Base-by-base conservation (phyloP, 805 yeast species). In the Candida silvicultrix region DNA sequence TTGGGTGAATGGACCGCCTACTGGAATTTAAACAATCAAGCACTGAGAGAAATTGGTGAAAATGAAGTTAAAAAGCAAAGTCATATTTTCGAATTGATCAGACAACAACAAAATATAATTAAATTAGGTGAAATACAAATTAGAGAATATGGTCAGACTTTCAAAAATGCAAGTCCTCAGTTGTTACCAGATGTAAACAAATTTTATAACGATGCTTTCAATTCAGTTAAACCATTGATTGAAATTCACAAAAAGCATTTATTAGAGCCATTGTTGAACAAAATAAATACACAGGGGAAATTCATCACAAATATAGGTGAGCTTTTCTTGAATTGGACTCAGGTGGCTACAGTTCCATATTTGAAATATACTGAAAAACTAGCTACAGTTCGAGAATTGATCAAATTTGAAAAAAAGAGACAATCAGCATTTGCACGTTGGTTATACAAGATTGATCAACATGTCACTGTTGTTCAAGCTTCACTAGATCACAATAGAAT, bases 61-160 rank as follows among this genome's bases (percentile, higher is more conserved):
- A 61, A 64, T 11, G 77, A 79, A 45, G 69, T 80, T n/a, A 79
- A 78, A 55, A 71, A 80, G 34, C 96, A 88, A 59, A 82, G 87
- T 46, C 80, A 82, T 47, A 74, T 86, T 4, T 89, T 84, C 63
- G 96, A 88, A 58, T 66, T 87, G 41, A 77, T 88, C 25, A 71
- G 80, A 46, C 75, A 80, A 41, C 95, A 87, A 52, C 87, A 83
- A 54, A 74, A 79, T 16, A 84, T 83, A 44, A 74, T 86, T 21
- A 80, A 77, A 42, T 74, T 87, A 56, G 83, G 89, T 2, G 72
- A 74, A 49, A 78, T 83, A 3, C 83, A 86, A 44, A 68, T 84
- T 3, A 77, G 76, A 32, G 75, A 77, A 8, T 80, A 75, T 49
- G 83, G 85, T 2, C 67, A 66, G 20, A 60, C 69, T 4, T 65